These are phyloP conservation scores for Gloeopeniophorella convolvens DNA, from an alignment of 768 basidiomycete species.

Conservation along the genomic window DNA sequence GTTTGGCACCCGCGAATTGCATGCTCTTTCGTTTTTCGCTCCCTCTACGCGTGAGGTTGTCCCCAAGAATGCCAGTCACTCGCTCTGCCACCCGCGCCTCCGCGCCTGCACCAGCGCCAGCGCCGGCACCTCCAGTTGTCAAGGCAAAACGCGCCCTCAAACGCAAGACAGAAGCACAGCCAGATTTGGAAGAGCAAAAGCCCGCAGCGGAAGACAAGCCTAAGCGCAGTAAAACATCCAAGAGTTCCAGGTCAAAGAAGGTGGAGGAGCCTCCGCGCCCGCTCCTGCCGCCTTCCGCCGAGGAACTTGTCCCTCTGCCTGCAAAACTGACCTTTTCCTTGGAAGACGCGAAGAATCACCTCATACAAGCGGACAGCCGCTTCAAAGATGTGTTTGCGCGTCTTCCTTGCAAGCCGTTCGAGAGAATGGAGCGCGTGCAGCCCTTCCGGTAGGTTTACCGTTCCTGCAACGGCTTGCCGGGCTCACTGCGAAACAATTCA, in stretches of 20 bases:
- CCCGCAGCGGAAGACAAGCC: not conserved
- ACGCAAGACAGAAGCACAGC: not conserved
- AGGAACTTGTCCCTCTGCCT: constrained; percentile 42
- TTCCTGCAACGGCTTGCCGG: not conserved
- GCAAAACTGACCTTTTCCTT: constrained; percentile 72
- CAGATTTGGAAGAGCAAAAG: not conserved
- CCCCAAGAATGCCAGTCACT: constrained; percentile 22
- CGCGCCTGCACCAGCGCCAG: not conserved
- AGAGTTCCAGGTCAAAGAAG: constrained; percentile 1
- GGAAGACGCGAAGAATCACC: constrained; percentile 65
- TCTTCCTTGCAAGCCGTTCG: constrained; percentile 70
- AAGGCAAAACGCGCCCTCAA: constrained; percentile 5
- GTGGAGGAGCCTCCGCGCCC: not conserved
- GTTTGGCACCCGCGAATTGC: no score
- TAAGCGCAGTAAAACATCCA: constrained; percentile 8
- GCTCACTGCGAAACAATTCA: not conserved
- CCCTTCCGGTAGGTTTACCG: constrained; percentile 60
- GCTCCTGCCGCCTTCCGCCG: not conserved
- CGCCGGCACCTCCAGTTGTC: not conserved
- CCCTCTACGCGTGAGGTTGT: no score
- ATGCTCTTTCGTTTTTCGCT: no score
- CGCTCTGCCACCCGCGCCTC: constrained; percentile 22
- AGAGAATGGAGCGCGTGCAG: constrained; percentile 67
- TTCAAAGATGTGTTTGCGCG: constrained; percentile 63
- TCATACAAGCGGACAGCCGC: constrained; percentile 58